phyloP scores from a whole-genome alignment of 371 early-diverging fungal genomes.

The Actinomortierella ambigua region DNA sequence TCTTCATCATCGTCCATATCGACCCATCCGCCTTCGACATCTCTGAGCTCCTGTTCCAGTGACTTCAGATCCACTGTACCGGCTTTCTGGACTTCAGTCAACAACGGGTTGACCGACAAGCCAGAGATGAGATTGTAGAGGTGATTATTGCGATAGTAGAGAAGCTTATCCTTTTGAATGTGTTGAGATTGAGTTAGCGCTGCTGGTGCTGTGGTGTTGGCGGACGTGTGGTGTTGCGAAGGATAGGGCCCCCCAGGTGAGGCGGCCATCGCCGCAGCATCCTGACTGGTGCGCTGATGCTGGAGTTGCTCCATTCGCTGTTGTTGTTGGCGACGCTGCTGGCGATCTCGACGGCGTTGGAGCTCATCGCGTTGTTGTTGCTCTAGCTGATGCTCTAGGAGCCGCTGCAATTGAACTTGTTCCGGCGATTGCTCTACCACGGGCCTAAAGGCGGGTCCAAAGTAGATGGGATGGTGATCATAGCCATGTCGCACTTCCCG shows the following conservation, averaged over 20 bases:
- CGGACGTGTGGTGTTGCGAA: too few species aligned
- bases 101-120: constrained; percentile 31
- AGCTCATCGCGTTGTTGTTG: constrained; percentile 30
- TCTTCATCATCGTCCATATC: constrained; percentile 37
- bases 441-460: constrained; percentile 40
- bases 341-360: constrained; percentile 6
- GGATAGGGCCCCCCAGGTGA: too few species aligned
- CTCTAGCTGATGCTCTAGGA: constrained; percentile 43
- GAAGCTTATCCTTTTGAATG: too few species aligned
- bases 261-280: too few species aligned
- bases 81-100: constrained; percentile 39
- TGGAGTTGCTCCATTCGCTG: constrained; percentile 11
- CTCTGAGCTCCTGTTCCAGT: constrained; percentile 36
- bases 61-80: constrained; percentile 38
- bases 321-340: constrained; percentile 9
- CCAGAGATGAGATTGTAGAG: constrained; percentile 43
- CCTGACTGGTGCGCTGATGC: constrained; percentile 8
- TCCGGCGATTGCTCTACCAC: constrained; percentile 35
- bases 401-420: constrained; percentile 34
- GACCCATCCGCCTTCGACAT: constrained; percentile 45
- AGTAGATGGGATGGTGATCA: constrained; percentile 33
- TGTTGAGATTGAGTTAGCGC: too few species aligned
- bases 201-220: too few species aligned
- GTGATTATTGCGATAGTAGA: constrained; percentile 28
- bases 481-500: constrained; percentile 1